A percentile compares a stretch with the other conserved stretches of the same genome.
phyloP scores from a whole-genome alignment of 257 asterid genomes.

The Dorcoceras hygrometricum region DNA sequence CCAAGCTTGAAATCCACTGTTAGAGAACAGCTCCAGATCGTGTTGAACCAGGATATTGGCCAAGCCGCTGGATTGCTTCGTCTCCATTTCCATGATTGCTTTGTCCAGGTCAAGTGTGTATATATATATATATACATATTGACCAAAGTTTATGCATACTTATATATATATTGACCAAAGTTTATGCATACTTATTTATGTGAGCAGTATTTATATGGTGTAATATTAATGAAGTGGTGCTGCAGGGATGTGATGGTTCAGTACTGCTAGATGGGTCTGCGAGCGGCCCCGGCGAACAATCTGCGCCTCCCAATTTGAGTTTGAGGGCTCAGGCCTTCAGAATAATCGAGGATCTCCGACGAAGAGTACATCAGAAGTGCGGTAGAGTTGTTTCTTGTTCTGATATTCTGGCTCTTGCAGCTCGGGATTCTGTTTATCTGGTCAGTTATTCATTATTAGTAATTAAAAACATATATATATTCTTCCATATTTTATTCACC shows the following conservation, averaged over 20 bases:
- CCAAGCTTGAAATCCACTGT: conserved; percentile 47
- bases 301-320: conserved; percentile 44
- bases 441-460: conserved; percentile 23
- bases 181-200: too few species aligned
- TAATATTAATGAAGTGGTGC: too few species aligned
- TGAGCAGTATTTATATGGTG: too few species aligned
- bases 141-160: too few species aligned
- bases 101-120: conserved; percentile 57
- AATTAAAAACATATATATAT: too few species aligned
- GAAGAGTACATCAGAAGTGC: conserved; percentile 35
- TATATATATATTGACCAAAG: background rate
- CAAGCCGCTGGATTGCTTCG: conserved; percentile 83
- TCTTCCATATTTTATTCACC: background rate
- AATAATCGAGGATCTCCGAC: conserved; percentile 41
- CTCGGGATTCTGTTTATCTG: conserved; percentile 52
- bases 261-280: conserved; percentile 45
- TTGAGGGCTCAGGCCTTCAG: conserved; percentile 41
- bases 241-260: conserved; percentile 43
- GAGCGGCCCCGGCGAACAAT: conserved; percentile 39
- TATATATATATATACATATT: too few species aligned
- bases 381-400: conserved; percentile 49
- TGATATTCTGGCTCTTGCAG: conserved; percentile 43
- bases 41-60: conserved; percentile 45
- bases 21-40: conserved; percentile 38
- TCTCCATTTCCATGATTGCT: conserved; percentile 73